Conservation (phyloP, 2,329 filamentous ascomycete genomes). For the Lasiodiplodia theobromae region DNA sequence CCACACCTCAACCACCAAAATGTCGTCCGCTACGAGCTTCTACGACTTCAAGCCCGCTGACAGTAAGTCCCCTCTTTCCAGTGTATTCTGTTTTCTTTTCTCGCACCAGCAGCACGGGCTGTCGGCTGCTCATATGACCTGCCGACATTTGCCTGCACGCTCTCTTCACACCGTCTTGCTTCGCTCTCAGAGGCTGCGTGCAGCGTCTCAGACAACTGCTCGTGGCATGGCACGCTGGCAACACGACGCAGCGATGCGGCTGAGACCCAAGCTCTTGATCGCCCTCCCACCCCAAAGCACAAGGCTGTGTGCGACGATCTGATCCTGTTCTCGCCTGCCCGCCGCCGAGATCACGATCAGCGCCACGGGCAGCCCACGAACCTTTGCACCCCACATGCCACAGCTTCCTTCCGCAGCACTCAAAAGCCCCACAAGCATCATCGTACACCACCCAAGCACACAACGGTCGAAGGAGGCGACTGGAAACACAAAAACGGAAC, state of each 20-base stretch:
- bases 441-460: conserved; percentile 6
- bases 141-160: neutral
- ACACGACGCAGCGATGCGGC: neutral
- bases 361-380: neutral
- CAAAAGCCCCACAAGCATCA: conserved; percentile 6
- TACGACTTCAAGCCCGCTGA: conserved; percentile 86
- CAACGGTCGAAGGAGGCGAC: neutral
- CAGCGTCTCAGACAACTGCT: conserved; percentile 8
- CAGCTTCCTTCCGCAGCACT: neutral
- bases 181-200: neutral
- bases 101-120: neutral
- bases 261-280: neutral
- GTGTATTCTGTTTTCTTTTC: neutral
- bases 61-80: conserved; percentile 62
- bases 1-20: conserved; percentile 46
- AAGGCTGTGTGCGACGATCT: neutral
- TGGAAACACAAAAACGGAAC: neutral
- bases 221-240: neutral
- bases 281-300: neutral
- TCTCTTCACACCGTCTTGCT: neutral
- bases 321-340: neutral
- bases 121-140: neutral
- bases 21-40: conserved; percentile 75
- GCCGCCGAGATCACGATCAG: neutral
- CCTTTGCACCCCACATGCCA: neutral